Conservation (phyloP, 225 moss, liverwort and hornwort genomes). For the Pseudoscleropodium purum region DNA sequence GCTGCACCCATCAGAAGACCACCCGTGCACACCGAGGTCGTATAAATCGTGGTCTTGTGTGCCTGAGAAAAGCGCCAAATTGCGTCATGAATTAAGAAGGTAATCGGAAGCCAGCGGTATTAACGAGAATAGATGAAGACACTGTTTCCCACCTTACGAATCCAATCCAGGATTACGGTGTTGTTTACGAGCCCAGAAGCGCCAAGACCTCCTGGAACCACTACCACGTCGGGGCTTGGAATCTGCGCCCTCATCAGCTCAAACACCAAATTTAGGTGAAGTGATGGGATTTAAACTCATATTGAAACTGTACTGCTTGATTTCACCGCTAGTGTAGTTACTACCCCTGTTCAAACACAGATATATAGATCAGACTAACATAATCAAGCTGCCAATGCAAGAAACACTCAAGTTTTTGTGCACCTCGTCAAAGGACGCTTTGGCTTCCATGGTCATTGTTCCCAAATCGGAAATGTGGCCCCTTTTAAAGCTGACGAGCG, state of each 20-base stretch:
- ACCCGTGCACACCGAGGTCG: conserved; percentile 53
- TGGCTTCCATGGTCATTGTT: background rate
- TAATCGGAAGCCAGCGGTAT: background rate
- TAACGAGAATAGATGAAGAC: background rate
- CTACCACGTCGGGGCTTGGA: background rate
- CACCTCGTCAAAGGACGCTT: background rate
- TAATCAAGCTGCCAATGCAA: background rate
- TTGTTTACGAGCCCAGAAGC: background rate
- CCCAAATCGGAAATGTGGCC: background rate
- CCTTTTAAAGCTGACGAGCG: background rate
- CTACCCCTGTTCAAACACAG: background rate
- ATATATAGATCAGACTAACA: no score
- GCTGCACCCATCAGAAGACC: conserved; percentile 44
- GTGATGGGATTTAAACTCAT: background rate
- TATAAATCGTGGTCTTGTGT: conserved; percentile 33
- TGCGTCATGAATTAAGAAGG: background rate
- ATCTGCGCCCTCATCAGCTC: background rate
- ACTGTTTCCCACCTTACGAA: conserved; percentile 32
- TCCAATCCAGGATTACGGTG: conserved; percentile 19
- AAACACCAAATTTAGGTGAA: background rate
- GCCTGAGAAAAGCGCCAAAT: background rate
- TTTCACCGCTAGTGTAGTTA: background rate
- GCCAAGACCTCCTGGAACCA: background rate
- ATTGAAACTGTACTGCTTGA: background rate
- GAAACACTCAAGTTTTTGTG: background rate